Base-by-base conservation (phyloP, 306 rosid genomes). In the Vigna nakashimae region DNA sequence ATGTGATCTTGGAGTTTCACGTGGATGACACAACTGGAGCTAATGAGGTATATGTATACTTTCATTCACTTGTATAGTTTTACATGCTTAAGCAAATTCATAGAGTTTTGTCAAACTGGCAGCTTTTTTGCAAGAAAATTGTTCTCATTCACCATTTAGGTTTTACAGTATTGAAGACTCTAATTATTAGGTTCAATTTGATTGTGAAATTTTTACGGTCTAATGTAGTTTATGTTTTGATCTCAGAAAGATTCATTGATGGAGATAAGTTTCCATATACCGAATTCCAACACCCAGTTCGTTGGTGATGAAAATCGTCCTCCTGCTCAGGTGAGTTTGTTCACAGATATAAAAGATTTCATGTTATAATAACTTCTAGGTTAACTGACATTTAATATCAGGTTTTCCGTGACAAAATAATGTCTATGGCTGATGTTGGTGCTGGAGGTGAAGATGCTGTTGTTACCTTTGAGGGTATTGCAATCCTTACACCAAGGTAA, bases 21-120 rank as follows among this genome's bases (percentile, higher is more conserved):
- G 99, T 96, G 77, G 98, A 96, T 85, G 98, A 92, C 78, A 95
- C 99, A 40, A 91, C 96, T 8, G 99, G 99, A 81, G 99, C 98
- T 56, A 92, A 96, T 77, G 99, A 96, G 97, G 99, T 92, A 55
- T 89, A 38, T 20, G 48, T 69, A 46, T 57, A 65, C 81, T 40
- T 38, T 24, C 59, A 48, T 64, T 30, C 51, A 32, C 60, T 42
- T 66, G 5, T 58, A n/a, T 6, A 43, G 57, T 68, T 8, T 30
- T 30, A 0, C 5, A 28, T 22, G 66, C 51, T 59, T 28, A 40
- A 65, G 22, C 8, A 17, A 24, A 28, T 79, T 15, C 65, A 17
- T 65, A 4, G 45, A 51, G 46, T 75, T 75, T 57, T 34, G 59
- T 51, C 56, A 24, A 63, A 69, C 43, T 60, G 60, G 79, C 40